phyloP scores from a whole-genome alignment of 139 green algal genomes.

The Chlorella sp. region DNA sequence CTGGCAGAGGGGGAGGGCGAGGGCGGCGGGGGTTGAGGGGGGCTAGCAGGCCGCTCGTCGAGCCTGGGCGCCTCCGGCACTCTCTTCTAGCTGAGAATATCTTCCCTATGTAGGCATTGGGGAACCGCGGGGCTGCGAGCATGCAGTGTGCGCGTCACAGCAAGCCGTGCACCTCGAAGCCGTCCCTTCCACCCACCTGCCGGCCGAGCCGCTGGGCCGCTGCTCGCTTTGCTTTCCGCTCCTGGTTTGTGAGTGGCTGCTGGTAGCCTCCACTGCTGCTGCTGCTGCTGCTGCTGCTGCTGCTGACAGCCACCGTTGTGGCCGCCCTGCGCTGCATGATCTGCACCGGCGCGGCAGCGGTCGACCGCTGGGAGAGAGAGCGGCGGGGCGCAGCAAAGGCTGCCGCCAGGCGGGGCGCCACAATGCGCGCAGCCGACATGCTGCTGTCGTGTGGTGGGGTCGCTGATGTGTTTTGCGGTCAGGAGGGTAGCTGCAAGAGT shows the following conservation, averaged over 20 bases:
- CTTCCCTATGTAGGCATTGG: no score
- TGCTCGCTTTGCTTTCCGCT: slow-evolving; percentile 36
- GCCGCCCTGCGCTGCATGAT: background rate
- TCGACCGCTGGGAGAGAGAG: background rate
- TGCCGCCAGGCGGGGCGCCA: background rate
- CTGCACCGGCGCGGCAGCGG: background rate
- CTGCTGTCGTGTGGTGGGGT: no score
- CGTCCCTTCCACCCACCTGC: background rate
- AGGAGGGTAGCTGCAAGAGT: no score
- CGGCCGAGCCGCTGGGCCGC: slow-evolving; percentile 29
- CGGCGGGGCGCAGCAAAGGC: background rate
- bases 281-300: background rate
- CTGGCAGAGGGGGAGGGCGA: no score
- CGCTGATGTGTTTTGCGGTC: no score
- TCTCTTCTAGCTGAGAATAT: no score
- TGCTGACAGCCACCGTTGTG: background rate
- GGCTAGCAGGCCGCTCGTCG: no score
- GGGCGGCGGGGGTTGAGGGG: no score
- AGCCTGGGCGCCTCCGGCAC: no score
- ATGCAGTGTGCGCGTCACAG: background rate
- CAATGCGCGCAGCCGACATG: no score
- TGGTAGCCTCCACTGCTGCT: slow-evolving; percentile 16
- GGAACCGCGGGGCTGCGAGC: background rate
- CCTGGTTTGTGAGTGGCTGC: slow-evolving; percentile 1
- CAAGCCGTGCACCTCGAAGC: background rate